Conservation (phyloP, 257 asterid genomes). For the Thymus quinquecostatus region DNA sequence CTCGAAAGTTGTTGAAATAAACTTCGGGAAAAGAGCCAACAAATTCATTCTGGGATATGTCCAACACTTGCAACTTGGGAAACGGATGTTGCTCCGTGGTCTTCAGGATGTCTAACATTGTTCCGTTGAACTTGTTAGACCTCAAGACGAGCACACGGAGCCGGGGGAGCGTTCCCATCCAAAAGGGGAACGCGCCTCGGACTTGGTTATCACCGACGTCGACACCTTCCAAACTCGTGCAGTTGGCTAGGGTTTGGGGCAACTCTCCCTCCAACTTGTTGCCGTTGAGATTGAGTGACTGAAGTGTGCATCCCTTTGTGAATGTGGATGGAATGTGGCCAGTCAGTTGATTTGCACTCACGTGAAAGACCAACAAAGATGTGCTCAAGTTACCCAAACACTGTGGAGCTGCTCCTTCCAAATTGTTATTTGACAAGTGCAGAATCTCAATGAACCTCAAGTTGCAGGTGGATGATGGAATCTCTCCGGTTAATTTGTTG, state of each 20-base stretch:
- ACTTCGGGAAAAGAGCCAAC: neutral
- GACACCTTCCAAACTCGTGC: neutral
- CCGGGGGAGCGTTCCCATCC: constrained; percentile 1
- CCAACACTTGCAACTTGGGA: neutral
- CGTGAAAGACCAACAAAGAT: neutral
- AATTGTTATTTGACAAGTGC: neutral
- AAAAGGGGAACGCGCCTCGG: neutral
- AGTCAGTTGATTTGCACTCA: neutral
- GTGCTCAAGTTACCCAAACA: neutral
- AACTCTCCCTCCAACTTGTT: neutral
- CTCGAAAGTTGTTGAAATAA: neutral
- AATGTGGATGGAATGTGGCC: neutral
- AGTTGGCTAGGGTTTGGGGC: neutral
- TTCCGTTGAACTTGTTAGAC: neutral
- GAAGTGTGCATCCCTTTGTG: neutral
- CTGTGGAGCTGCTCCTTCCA: neutral
- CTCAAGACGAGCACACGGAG: neutral
- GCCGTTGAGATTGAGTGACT: neutral
- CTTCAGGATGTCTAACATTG: neutral
- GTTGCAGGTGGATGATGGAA: neutral
- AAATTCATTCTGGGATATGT: neutral
- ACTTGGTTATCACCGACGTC: neutral
- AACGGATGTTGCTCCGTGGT: neutral
- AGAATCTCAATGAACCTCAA: neutral
- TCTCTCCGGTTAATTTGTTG: constrained; percentile 15